phyloP scores from a whole-genome alignment of 1,284 basidiomycete species.

The Trichosporon inkin region DNA sequence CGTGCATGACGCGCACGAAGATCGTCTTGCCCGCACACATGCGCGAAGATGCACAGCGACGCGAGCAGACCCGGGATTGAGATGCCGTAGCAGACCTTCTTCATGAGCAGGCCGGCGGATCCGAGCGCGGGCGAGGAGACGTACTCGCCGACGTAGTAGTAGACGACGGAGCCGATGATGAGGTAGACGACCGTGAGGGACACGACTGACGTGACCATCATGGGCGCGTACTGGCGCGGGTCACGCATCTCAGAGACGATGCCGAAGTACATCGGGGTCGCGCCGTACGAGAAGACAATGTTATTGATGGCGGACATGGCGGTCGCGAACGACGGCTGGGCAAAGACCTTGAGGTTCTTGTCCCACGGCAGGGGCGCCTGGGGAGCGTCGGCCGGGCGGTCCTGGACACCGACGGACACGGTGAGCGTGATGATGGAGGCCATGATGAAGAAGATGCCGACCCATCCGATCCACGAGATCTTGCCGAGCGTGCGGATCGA shows the following conservation, averaged over 20 bases:
- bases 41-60: constrained; percentile 36
- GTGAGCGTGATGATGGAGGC: constrained; percentile 46
- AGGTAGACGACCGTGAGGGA: constrained; percentile 38
- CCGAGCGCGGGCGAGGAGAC: constrained; percentile 44
- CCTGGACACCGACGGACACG: constrained; percentile 46
- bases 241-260: constrained; percentile 46
- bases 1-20: constrained; percentile 60
- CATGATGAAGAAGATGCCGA: constrained; percentile 34
- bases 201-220: constrained; percentile 31
- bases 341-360: constrained; percentile 33
- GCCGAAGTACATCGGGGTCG: constrained; percentile 38
- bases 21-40: constrained; percentile 59
- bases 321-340: constrained; percentile 30
- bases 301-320: constrained; percentile 39
- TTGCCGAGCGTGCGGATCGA: constrained; percentile 44
- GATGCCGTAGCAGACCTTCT: constrained; percentile 45
- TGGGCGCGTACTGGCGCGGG: constrained; percentile 33
- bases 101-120: constrained; percentile 44
- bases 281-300: constrained; percentile 39
- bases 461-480: constrained; percentile 48
- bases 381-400: constrained; percentile 30
- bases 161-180: constrained; percentile 23
- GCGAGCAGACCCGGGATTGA: constrained; percentile 44
- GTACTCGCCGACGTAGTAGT: constrained; percentile 23
- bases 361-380: constrained; percentile 36